These are phyloP conservation scores for Besnoitia besnoiti DNA, from an alignment of 169 alveolate genomes.

Conservation along the genomic window DNA sequence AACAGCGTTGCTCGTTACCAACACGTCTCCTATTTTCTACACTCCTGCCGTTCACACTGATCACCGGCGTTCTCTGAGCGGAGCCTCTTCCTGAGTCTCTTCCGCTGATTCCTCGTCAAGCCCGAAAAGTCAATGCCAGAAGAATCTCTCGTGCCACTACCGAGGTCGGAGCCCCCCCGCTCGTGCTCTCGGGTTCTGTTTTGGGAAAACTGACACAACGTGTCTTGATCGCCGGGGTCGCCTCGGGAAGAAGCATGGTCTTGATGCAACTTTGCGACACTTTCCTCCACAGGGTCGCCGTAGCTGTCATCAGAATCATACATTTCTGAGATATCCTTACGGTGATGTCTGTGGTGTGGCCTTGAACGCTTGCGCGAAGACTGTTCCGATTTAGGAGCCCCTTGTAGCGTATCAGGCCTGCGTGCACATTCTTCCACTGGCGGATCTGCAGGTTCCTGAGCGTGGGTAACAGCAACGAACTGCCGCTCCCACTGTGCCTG, in stretches of 20 bases:
- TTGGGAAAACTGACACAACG: neutral
- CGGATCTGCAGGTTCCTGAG: neutral
- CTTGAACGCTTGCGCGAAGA: neutral
- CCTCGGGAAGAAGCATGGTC: neutral
- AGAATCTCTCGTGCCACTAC: neutral
- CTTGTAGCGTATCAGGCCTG: neutral
- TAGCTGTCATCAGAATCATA: neutral
- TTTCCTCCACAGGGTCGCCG: neutral
- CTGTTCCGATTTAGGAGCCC: neutral
- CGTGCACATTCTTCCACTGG: neutral
- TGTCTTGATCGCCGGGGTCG: neutral
- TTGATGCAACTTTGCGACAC: neutral
- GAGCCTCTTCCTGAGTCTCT: neutral
- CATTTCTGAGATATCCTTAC: neutral
- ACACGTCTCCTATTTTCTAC: too few species aligned
- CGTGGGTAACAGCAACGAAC: neutral
- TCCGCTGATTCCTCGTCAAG: neutral
- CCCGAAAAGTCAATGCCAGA: neutral
- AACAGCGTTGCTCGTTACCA: too few species aligned
- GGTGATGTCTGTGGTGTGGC: neutral
- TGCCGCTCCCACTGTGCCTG: slow-evolving; percentile 17
- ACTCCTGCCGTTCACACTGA: too few species aligned
- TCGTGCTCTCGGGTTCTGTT: neutral
- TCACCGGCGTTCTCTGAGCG: neutral
- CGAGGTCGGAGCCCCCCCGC: neutral